A percentile compares a stretch with the other conserved stretches of the same genome.
phyloP scores from a whole-genome alignment of 179 eudicot genomes.

The Silene noctiflora region DNA sequence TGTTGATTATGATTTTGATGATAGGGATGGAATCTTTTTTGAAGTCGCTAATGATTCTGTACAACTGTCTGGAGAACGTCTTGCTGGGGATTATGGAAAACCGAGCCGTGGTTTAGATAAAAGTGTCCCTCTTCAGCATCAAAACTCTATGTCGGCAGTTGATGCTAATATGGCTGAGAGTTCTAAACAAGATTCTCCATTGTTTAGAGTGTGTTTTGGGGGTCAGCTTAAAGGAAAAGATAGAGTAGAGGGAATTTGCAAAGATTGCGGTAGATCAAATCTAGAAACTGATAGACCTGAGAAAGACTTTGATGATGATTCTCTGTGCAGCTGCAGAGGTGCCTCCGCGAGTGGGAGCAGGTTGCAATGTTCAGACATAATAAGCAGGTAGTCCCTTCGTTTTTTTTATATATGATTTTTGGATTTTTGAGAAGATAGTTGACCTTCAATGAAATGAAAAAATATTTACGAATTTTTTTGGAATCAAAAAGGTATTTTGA shows the following conservation, averaged over 20 bases:
- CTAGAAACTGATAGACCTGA: slow-evolving; percentile 33
- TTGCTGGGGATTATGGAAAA: slow-evolving; percentile 22
- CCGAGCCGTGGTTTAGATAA: slow-evolving; percentile 8
- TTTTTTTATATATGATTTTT: neutral
- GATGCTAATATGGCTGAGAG: slow-evolving; percentile 16
- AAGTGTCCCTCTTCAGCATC: slow-evolving; percentile 13
- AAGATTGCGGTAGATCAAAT: slow-evolving; percentile 29
- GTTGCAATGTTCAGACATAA: slow-evolving; percentile 35
- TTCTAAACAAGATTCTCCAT: slow-evolving; percentile 15
- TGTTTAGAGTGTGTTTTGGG: slow-evolving; percentile 8
- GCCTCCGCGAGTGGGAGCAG: slow-evolving; percentile 34
- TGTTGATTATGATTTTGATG: slow-evolving; percentile 58
- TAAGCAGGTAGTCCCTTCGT: slow-evolving; percentile 37
- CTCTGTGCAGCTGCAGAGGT: slow-evolving; percentile 23
- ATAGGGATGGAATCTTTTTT: slow-evolving; percentile 38
- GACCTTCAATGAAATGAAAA: too few species aligned
- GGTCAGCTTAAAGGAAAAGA: neutral
- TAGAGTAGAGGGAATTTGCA: slow-evolving; percentile 21
- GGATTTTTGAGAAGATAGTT: too few species aligned
- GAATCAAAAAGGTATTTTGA: too few species aligned
- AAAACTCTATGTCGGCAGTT: slow-evolving; percentile 3
- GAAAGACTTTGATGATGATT: slow-evolving; percentile 24
- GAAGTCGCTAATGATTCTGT: slow-evolving; percentile 35
- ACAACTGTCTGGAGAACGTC: slow-evolving; percentile 21
- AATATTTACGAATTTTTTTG: too few species aligned